phyloP scores from a whole-genome alignment of 371 early-diverging fungal species.

The Zychaea mexicana region DNA sequence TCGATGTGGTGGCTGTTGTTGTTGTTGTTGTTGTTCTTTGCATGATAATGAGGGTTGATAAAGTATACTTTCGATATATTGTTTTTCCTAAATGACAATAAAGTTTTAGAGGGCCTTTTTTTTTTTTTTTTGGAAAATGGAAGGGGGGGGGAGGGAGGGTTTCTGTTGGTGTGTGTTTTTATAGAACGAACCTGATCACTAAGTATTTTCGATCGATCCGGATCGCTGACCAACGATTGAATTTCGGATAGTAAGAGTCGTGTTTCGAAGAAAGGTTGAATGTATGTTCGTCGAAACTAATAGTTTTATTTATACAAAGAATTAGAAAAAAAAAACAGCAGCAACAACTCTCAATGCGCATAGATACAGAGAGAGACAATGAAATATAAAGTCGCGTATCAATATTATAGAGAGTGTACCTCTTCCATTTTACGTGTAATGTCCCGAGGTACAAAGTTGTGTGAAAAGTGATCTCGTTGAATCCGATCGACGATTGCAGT shows the following conservation, averaged over 20 bases:
- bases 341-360: too few species aligned
- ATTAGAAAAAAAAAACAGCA: too few species aligned
- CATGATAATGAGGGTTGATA: not conserved
- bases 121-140: too few species aligned
- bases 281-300: constrained; percentile 1
- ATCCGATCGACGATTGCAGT: not conserved
- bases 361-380: too few species aligned
- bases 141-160: too few species aligned
- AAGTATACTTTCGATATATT: constrained; percentile 1
- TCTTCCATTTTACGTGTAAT: not conserved
- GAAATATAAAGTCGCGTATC: too few species aligned
- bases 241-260: constrained; percentile 4
- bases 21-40: too few species aligned
- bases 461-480: not conserved
- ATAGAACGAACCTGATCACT: not conserved
- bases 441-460: not conserved
- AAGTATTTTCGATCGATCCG: not conserved
- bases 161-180: too few species aligned
- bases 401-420: not conserved
- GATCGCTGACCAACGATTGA: constrained; percentile 4
- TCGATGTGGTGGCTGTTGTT: constrained; percentile 1
- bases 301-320: too few species aligned
- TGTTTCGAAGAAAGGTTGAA: constrained; percentile 10
- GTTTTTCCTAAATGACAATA: not conserved
- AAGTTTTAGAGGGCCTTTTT: too few species aligned